Percentiles rank a stretch among this genome's conserved stretches.
phyloP scores from a whole-genome alignment of 2,329 filamentous ascomycete species.

The Chaetomium sp. region DNA sequence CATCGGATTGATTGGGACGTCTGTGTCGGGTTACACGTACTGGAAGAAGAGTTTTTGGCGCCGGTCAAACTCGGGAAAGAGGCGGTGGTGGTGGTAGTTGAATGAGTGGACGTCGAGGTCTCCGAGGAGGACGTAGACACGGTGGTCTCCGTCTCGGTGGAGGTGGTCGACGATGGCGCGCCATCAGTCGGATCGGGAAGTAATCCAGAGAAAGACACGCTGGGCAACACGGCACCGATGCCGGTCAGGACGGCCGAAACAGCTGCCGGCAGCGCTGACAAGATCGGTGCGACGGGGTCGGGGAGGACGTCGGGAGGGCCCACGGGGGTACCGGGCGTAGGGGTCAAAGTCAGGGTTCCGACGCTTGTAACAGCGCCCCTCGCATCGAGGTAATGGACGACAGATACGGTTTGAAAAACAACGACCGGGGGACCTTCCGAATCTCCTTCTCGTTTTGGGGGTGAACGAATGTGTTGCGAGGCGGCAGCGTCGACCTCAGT shows the following conservation, averaged over 20 bases:
- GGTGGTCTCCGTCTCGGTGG: constrained; percentile 13
- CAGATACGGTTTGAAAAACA: constrained; percentile 49
- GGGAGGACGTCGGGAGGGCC: constrained; percentile 15
- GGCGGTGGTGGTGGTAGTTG: constrained; percentile 16
- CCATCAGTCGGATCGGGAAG: constrained; percentile 16
- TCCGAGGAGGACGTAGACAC: constrained; percentile 24
- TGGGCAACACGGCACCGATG: constrained; percentile 20
- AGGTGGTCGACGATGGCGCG: constrained; percentile 19
- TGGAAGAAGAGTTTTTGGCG: constrained; percentile 21
- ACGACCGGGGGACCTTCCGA: constrained; percentile 32
- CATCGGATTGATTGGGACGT: not conserved
- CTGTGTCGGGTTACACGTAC: constrained; percentile 12
- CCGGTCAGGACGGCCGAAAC: constrained; percentile 35
- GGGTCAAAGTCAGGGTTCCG: constrained; percentile 31
- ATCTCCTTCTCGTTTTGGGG: constrained; percentile 18
- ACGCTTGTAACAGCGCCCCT: constrained; percentile 39
- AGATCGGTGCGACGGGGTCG: constrained; percentile 33
- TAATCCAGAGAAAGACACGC: constrained; percentile 16
- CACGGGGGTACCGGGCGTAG: too few species aligned
- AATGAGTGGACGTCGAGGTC: constrained; percentile 30
- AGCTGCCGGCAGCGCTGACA: constrained; percentile 29
- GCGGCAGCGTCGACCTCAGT: constrained; percentile 14
- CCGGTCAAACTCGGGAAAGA: constrained; percentile 19
- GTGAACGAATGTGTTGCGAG: constrained; percentile 25
- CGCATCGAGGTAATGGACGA: constrained; percentile 47